These are phyloP conservation scores for Leishmania major DNA, from an alignment of 208 protist genomes.

Conservation along the genomic window DNA sequence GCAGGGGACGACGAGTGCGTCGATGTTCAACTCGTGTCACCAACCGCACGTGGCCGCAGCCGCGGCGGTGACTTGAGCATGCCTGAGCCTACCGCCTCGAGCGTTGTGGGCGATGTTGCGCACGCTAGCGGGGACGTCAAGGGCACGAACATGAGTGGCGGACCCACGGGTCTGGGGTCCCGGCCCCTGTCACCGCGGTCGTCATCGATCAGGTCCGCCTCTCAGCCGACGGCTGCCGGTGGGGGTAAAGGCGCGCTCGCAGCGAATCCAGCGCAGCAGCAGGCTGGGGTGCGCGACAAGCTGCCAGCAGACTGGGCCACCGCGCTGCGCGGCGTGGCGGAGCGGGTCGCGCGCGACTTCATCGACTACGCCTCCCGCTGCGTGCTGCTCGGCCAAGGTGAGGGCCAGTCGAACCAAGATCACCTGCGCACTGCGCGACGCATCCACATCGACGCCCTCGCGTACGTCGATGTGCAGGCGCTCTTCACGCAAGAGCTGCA, in stretches of 20 bases:
- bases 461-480: neutral
- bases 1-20: neutral
- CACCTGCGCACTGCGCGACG: slow-evolving; percentile 19
- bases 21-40: neutral
- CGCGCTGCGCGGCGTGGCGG: slow-evolving; percentile 48
- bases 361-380: slow-evolving; percentile 34
- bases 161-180: neutral
- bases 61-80: neutral
- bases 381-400: slow-evolving; percentile 22
- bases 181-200: neutral
- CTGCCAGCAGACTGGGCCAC: slow-evolving; percentile 46
- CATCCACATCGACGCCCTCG: slow-evolving; percentile 20
- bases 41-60: neutral
- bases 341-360: slow-evolving; percentile 54
- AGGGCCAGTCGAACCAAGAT: slow-evolving; percentile 27
- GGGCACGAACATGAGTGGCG: neutral
- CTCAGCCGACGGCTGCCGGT: neutral
- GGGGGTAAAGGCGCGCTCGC: neutral
- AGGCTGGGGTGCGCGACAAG: neutral
- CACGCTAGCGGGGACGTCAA: neutral
- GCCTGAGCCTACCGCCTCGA: neutral
- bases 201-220: neutral
- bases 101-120: neutral
- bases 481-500: slow-evolving; percentile 31
- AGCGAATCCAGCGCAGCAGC: neutral